phyloP scores from a whole-genome alignment of 2,329 filamentous ascomycete species.

The Stachybotrys echinatus region DNA sequence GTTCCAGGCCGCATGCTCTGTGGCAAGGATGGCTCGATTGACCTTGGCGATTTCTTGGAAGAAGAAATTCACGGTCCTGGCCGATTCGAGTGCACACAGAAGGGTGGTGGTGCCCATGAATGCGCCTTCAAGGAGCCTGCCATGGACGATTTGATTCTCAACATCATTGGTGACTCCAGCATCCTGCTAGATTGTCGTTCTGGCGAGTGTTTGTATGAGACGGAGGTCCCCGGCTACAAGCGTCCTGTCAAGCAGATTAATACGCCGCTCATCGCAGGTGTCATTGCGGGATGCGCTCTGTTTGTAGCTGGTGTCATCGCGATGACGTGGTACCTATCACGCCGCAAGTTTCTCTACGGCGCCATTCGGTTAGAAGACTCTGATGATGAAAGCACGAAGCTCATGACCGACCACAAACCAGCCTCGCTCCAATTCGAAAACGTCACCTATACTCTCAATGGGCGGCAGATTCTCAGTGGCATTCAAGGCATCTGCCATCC shows the following conservation, averaged over 20 bases:
- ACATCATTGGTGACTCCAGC: slow-evolving; percentile 85
- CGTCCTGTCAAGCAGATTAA: slow-evolving; percentile 92
- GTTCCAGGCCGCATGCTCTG: slow-evolving; percentile 91
- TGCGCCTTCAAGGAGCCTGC: slow-evolving; percentile 87
- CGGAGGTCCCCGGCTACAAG: slow-evolving; percentile 86
- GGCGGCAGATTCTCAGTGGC: slow-evolving; percentile 74
- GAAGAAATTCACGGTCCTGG: slow-evolving; percentile 83
- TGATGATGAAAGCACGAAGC: slow-evolving; percentile 78
- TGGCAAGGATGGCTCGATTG: slow-evolving; percentile 83
- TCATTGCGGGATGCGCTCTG: slow-evolving; percentile 80
- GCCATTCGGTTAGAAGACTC: slow-evolving; percentile 82
- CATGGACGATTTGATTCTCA: slow-evolving; percentile 86
- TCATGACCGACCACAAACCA: slow-evolving; percentile 88
- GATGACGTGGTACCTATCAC: slow-evolving; percentile 79
- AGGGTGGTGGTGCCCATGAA: slow-evolving; percentile 55
- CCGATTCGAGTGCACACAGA: slow-evolving; percentile 68
- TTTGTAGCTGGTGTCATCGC: slow-evolving; percentile 87
- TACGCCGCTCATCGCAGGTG: slow-evolving; percentile 88
- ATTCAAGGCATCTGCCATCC: slow-evolving; percentile 86
- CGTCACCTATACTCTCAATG: slow-evolving; percentile 80
- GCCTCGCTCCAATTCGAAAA: slow-evolving; percentile 84
- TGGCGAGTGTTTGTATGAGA: slow-evolving; percentile 90
- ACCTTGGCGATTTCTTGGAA: slow-evolving; percentile 83
- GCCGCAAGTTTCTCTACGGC: slow-evolving; percentile 64
- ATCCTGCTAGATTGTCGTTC: slow-evolving; percentile 78